Evolutionary conservation across 2,329 filamentous ascomycete genomes (phyloP), one percentile per base, ranked within the genome.

Genomic region (Xylaria sp.): DNA sequence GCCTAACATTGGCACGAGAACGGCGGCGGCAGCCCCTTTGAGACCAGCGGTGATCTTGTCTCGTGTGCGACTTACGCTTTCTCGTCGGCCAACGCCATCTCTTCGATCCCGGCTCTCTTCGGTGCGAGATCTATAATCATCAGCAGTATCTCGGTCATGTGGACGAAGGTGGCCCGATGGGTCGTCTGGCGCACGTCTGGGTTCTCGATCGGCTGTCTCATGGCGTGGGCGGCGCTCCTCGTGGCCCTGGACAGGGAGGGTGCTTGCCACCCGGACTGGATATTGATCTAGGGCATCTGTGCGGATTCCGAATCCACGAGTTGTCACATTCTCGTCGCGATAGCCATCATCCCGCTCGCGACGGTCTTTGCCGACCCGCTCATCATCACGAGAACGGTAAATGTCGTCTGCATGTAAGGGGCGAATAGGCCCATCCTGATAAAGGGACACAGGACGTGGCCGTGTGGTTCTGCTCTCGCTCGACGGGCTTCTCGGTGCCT

Each of bases 301-400:
- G 21, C 83, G 81, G 60, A 86, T 79, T 23, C 83, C 83, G 64
- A 85, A 86, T 0, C 83, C 84, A 40, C 84, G 83, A 11, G 75
- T 62, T 2, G 76, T 61, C 14, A 85, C 76, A 38, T 75, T 76
- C 1, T 84, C 81, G 53, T 85, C 83, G 19, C 78, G 79, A 65
- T 80, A 83, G 31, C 71, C 71, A 12, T 78, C 77, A 9, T 84
- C 80, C 6, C 73, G 76, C 17, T 82, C 79, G 19, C 78, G 78
- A 5, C 76, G 68, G 33, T 83, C 78, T 58, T 78, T 77, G 65
- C 79, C 78, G 35, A 74, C 63, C 7, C 78, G 76, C 53, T 82
- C 79, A 28, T 85, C 82, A 5, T 85, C 83, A 25, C 79, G 80
- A 23, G 76, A 76, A 25, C 81, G 80, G 66, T 84, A 80, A 57